phyloP scores from a whole-genome alignment of 1,139 yeast species.

The Candida sanyaensis region DNA sequence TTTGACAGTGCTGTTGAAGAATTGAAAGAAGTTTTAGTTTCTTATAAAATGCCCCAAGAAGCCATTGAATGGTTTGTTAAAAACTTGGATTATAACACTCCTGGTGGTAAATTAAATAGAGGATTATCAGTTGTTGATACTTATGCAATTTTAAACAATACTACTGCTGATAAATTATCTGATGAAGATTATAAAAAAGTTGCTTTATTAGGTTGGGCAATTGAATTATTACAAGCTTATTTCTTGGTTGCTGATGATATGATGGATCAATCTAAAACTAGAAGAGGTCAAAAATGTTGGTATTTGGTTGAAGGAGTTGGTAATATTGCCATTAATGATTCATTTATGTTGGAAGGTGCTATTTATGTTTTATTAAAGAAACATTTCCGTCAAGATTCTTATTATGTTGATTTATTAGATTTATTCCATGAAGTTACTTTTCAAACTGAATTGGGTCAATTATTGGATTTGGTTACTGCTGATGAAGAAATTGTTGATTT shows the following conservation, averaged over 20 bases:
- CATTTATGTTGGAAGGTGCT: slow-evolving; percentile 96
- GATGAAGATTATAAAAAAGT: slow-evolving; percentile 77
- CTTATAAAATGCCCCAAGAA: slow-evolving; percentile 81
- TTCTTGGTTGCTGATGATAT: slow-evolving; percentile 98
- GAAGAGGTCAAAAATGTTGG: slow-evolving; percentile 99
- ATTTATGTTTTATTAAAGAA: slow-evolving; percentile 87
- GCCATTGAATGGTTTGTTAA: slow-evolving; percentile 86
- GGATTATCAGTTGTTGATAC: slow-evolving; percentile 96
- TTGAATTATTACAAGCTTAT: slow-evolving; percentile 94
- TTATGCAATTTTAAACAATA: slow-evolving; percentile 73
- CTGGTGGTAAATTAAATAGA: slow-evolving; percentile 96
- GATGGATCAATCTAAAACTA: slow-evolving; percentile 96
- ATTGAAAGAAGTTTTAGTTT: slow-evolving; percentile 58
- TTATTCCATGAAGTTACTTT: slow-evolving; percentile 93
- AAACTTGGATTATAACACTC: slow-evolving; percentile 81
- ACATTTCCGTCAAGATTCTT: slow-evolving; percentile 78
- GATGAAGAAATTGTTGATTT: slow-evolving; percentile 95
- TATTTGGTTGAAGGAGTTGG: slow-evolving; percentile 78
- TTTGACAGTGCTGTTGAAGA: slow-evolving; percentile 83
- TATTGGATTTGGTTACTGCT: slow-evolving; percentile 92
- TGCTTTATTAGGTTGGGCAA: slow-evolving; percentile 93
- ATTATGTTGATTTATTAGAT: slow-evolving; percentile 89
- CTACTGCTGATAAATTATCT: slow-evolving; percentile 57
- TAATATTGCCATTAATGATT: slow-evolving; percentile 94
- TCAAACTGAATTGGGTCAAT: slow-evolving; percentile 97